Conservation (phyloP, 2,329 filamentous ascomycete species). For the Apiospora arundinis region DNA sequence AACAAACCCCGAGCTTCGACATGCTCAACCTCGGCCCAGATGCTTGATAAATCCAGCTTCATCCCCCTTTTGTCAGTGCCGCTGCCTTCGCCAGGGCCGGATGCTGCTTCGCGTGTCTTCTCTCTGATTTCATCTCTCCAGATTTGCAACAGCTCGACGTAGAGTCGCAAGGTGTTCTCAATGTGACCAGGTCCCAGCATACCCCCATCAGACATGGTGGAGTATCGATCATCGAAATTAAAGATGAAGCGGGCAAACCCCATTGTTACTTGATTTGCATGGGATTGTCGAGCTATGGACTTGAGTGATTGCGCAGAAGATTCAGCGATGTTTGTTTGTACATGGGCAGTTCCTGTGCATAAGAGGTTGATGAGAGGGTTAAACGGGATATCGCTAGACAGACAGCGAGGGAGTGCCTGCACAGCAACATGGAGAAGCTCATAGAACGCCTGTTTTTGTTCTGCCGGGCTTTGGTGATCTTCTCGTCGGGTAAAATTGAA, state of each 20-base stretch:
- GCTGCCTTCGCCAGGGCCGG: constrained; percentile 68
- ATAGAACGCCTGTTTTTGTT: constrained; percentile 94
- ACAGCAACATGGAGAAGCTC: constrained; percentile 95
- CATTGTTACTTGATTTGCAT: constrained; percentile 94
- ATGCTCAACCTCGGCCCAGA: constrained; percentile 94
- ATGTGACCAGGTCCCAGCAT: constrained; percentile 95
- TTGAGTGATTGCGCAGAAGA: constrained; percentile 94
- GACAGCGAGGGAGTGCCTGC: constrained; percentile 90
- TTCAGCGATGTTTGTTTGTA: constrained; percentile 88
- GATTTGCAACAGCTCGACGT: constrained; percentile 91
- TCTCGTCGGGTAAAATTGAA: constrained; percentile 90
- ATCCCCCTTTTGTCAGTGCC: constrained; percentile 73
- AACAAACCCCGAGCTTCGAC: constrained; percentile 96
- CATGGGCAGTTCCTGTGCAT: constrained; percentile 95
- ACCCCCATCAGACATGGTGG: constrained; percentile 96
- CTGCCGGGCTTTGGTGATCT: constrained; percentile 72
- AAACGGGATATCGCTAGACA: constrained; percentile 89
- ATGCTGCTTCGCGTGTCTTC: constrained; percentile 76
- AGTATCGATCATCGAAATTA: constrained; percentile 96
- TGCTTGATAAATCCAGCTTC: constrained; percentile 83
- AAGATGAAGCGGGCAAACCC: constrained; percentile 98
- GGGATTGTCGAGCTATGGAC: constrained; percentile 90
- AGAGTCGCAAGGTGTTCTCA: constrained; percentile 89
- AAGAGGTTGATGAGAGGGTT: constrained; percentile 92
- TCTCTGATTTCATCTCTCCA: constrained; percentile 97